Conservation (phyloP, 352 stramenopile species). For the Pythium rishiriense region DNA sequence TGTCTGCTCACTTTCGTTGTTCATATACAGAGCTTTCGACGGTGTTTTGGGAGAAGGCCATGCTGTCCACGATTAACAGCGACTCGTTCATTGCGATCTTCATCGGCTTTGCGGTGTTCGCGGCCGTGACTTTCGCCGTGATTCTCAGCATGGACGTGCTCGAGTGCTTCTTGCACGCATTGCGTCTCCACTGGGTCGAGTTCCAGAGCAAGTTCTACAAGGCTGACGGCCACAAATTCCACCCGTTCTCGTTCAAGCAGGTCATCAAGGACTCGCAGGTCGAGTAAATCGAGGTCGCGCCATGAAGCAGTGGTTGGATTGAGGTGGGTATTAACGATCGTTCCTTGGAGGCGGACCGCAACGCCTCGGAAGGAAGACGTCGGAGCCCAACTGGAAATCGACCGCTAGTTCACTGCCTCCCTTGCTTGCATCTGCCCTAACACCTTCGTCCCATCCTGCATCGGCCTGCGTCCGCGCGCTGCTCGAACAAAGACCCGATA, state of each 20-base stretch:
- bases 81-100: constrained; percentile 97
- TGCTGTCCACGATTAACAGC: constrained; percentile 96
- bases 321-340: not conserved
- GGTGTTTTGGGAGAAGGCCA: constrained; percentile 99
- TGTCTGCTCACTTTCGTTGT: not conserved
- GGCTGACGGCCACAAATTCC: constrained; percentile 96
- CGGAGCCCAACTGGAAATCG: not conserved
- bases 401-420: not conserved
- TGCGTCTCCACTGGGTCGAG: constrained; percentile 99
- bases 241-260: constrained; percentile 94
- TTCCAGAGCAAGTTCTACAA: constrained; percentile 99
- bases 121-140: constrained; percentile 96
- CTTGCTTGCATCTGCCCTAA: no score
- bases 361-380: not conserved
- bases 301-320: not conserved
- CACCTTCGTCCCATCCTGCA: not conserved
- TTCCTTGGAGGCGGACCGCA: constrained; percentile 9
- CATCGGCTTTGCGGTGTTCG: constrained; percentile 92
- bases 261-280: constrained; percentile 70
- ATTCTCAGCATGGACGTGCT: constrained; percentile 99
- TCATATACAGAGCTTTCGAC: constrained; percentile 70
- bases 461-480: no score
- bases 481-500: no score
- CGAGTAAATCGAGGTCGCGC: constrained; percentile 21
- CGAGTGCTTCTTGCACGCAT: constrained; percentile 99